Evolutionary conservation across 1,139 yeast species (phyloP), one percentile per base, ranked within the genome.

Genomic region (Groenewaldozyma auringiensis): DNA sequence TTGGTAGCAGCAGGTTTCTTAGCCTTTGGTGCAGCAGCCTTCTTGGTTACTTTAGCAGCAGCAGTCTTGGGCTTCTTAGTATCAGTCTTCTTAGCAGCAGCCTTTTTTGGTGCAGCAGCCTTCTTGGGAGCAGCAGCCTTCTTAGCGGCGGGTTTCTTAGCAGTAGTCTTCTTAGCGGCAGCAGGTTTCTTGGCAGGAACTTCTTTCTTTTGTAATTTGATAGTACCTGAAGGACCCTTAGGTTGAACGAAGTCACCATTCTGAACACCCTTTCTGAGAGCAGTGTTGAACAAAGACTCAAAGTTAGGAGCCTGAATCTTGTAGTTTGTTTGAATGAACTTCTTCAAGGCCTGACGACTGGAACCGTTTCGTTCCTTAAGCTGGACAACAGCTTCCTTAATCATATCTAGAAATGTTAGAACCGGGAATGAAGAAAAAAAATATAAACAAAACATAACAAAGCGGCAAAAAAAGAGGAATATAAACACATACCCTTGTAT

Each of bases 351-450:
- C 62, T 79, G 85, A 62, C 92, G 84, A 49, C 80, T 74, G 41
- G 94, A 82, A 46, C 96, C 96, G 52, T 76, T 82, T 69, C 94
- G 80, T 59, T 84, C 94, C 61, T 84, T 83, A 59, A 86, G 75
- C 54, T 63, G 59, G 36, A 74, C 63, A 54, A 87, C 73, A 46
- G 94, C 95, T 50, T 83, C 79, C 59, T 76, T 76, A 65, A 87
- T 84, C 79, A 85, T 75, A 50, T 84, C 95, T 32, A 21, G 11
- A 20, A n/a, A 50, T 50, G 25, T 25, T 34, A n/a, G 31, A 14
- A 31, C n/a, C n/a, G 22, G 9, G 17, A 21, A 3, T 3, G 34
- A 27, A 46, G 46, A 38, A n/a, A 16, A 14, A 25, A 32, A 32
- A 31, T 37, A 33, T 13, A 13, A 8, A 18, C 25, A 31, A 11